Conservation (phyloP, 2,329 filamentous ascomycete genomes). For the Aspergillus sp. region DNA sequence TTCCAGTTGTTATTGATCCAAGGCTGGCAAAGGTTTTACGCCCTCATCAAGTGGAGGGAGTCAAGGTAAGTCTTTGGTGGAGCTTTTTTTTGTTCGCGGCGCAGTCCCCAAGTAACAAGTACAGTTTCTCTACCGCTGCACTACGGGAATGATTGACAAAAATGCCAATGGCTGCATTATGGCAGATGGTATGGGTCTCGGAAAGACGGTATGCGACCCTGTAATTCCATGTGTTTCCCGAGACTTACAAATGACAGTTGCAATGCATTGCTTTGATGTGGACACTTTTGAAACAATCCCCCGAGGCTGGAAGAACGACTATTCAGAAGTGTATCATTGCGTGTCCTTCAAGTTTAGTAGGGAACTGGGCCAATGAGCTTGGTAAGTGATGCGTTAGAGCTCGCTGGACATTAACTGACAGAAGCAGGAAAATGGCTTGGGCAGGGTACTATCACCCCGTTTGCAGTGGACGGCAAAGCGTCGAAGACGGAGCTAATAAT, state of each 20-base stretch:
- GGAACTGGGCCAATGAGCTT: constrained; percentile 97
- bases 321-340: constrained; percentile 97
- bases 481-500: constrained; percentile 88
- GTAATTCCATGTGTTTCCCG: not conserved
- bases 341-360: constrained; percentile 92
- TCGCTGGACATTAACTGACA: constrained; percentile 18
- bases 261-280: constrained; percentile 97
- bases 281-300: constrained; percentile 93
- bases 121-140: constrained; percentile 85
- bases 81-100: not conserved
- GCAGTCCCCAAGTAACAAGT: not conserved
- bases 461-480: constrained; percentile 95
- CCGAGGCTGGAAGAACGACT: constrained; percentile 87
- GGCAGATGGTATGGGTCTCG: constrained; percentile 98
- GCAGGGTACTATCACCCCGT: constrained; percentile 83
- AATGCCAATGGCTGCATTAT: constrained; percentile 98
- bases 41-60: constrained; percentile 96
- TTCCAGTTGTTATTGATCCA: constrained; percentile 97
- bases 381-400: constrained; percentile 29
- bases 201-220: constrained; percentile 66
- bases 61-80: constrained; percentile 58
- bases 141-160: constrained; percentile 90
- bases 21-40: constrained; percentile 83
- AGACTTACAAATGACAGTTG: constrained; percentile 47
- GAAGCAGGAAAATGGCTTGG: constrained; percentile 82